Percentiles rank a stretch among this genome's conserved stretches.
These are phyloP conservation scores for Hura crepitans DNA, from an alignment of 441 rosid genomes.

Conservation along the genomic window DNA sequence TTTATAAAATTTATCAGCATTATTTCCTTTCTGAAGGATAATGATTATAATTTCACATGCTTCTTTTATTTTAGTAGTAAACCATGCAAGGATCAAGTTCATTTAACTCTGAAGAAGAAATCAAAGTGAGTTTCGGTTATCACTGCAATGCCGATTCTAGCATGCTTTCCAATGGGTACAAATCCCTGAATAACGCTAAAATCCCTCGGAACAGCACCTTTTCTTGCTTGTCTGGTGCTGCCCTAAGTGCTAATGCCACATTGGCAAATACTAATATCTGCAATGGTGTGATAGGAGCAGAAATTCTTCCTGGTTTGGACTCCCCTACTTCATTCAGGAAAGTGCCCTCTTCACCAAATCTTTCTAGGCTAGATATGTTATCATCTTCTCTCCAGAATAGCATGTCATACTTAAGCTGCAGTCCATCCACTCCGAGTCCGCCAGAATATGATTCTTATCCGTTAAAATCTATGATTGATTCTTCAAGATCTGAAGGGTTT, in stretches of 20 bases:
- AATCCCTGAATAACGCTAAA: slow-evolving; percentile 35
- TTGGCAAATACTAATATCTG: slow-evolving; percentile 89
- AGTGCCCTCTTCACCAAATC: slow-evolving; percentile 66
- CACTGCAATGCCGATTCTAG: slow-evolving; percentile 49
- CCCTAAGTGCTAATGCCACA: slow-evolving; percentile 87
- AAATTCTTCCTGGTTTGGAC: slow-evolving; percentile 80
- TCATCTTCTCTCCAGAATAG: slow-evolving; percentile 81
- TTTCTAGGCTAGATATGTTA: slow-evolving; percentile 70
- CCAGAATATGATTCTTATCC: slow-evolving; percentile 59
- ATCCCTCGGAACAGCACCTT: slow-evolving; percentile 58
- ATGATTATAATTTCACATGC: slow-evolving; percentile 7
- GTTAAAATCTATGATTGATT: slow-evolving; percentile 50
- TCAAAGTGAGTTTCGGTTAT: slow-evolving; percentile 85
- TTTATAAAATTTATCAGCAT: background rate
- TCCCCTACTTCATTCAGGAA: slow-evolving; percentile 80
- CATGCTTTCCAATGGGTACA: slow-evolving; percentile 34
- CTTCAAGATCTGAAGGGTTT: slow-evolving; percentile 65
- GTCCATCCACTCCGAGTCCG: slow-evolving; percentile 55
- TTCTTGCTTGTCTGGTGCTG: slow-evolving; percentile 92
- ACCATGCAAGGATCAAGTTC: slow-evolving; percentile 46
- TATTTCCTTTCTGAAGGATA: slow-evolving; percentile 8
- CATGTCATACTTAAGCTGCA: slow-evolving; percentile 71
- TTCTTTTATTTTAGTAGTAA: slow-evolving; percentile 35
- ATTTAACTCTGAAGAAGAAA: slow-evolving; percentile 51
- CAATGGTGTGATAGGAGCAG: slow-evolving; percentile 78